Percentiles rank a stretch among this genome's conserved stretches.
Evolutionary conservation across 73 alveolate genomes (phyloP).

Genomic region (Paramecium bursaria): DNA sequence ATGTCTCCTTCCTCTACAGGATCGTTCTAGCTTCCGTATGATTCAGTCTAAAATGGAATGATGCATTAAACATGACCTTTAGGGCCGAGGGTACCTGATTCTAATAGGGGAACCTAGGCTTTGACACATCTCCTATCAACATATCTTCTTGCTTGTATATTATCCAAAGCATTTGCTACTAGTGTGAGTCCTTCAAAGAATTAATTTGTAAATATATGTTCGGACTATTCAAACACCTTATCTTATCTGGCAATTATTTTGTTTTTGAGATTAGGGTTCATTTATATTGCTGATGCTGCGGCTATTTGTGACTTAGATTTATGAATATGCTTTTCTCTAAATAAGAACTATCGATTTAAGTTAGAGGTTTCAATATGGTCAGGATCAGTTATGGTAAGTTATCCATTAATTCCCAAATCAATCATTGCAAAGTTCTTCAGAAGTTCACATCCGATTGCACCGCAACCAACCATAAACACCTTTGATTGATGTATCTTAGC

Average conservation of each 20-base stretch:
- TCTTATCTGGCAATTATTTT: constrained; percentile 88
- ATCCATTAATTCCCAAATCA: constrained; percentile 81
- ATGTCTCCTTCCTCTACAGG: constrained; percentile 94
- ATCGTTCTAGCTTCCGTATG: constrained; percentile 87
- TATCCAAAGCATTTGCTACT: constrained; percentile 95
- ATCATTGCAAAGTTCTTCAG: constrained; percentile 94
- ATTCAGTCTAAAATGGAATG: constrained; percentile 92
- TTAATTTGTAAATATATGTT: constrained; percentile 82
- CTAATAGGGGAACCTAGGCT: constrained; percentile 84
- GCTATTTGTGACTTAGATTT: constrained; percentile 93
- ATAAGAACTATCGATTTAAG: constrained; percentile 89
- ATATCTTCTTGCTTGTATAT: constrained; percentile 93
- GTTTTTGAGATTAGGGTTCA: constrained; percentile 86
- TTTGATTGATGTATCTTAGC: constrained; percentile 75
- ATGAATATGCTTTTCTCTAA: constrained; percentile 94
- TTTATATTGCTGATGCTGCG: constrained; percentile 93
- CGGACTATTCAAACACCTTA: constrained; percentile 90
- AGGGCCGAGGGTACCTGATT: constrained; percentile 97
- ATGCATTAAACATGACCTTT: constrained; percentile 95
- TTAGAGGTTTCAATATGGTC: constrained; percentile 94
- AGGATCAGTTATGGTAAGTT: constrained; percentile 90
- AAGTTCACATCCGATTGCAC: constrained; percentile 96
- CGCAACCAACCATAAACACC: constrained; percentile 93
- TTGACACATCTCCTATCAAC: constrained; percentile 91
- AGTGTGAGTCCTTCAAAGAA: constrained; percentile 81